Base-by-base conservation (phyloP, 129 eudicot genomes). In the Smallanthus sonchifolius region DNA sequence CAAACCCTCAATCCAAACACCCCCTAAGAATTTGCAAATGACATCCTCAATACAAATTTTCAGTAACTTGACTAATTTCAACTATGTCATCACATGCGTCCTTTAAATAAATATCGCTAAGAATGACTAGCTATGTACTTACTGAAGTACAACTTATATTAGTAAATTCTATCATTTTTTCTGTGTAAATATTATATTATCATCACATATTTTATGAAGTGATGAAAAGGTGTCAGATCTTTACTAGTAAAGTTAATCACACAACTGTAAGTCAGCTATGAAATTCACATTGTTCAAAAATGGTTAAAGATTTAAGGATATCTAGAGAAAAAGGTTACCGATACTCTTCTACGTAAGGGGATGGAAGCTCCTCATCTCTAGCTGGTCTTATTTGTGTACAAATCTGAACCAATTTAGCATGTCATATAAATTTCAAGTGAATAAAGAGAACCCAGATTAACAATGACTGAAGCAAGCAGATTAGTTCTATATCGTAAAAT, bases 311-410 rank as follows among this genome's bases (percentile, higher is more conserved):
- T 57, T 65, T 38, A 24, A 72, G 17, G 5, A 52, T 47, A 36
- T 80, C 35, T 39, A 70, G 69, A 74, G 65, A 63, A 63, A 37
- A 76, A 81, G 63, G 73, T 65, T 84, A 95, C 99, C 99, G 80
- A 59, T 88, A 95, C 77, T 95, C 99, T 78, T 95, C 97, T 57
- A 91, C 76, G 65, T 83, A 95, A 7, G 85, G 70, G n/a, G 96
- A 85, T 55, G 97, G 92, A 82, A 95, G 99, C 83, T 95, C 99
- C 70, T 95, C 97, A 67, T 95, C 96, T 76, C 65, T 84, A 54
- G 99, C 99, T 52, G 97, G 96, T 85, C 99, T 86, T 74, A 86
- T 85, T 32, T 72, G 77, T 81, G 83, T 88, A 84, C 99, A 95
- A 72, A 80, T 90, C 99, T 95, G 88, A 80, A 80, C 51, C 79